Percentiles rank a stretch among this genome's conserved stretches.
These are phyloP conservation scores for Trichoderma gracile DNA, from an alignment of 2,329 filamentous ascomycete species.

Conservation along the genomic window DNA sequence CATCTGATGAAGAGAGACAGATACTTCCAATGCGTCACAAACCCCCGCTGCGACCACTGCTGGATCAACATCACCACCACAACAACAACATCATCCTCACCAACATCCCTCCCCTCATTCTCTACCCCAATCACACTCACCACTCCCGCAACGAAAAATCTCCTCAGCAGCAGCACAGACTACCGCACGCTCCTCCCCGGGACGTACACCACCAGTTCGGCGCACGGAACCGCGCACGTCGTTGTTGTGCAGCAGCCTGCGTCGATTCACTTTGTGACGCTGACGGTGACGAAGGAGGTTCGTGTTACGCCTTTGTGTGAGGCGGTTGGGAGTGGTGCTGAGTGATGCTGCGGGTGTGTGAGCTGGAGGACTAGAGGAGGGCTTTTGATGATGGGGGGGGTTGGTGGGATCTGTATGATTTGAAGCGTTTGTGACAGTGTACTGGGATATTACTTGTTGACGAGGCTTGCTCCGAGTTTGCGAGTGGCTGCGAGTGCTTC, in stretches of 20 bases:
- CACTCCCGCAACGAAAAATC: background rate
- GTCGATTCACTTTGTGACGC: background rate
- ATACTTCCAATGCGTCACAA: slow-evolving; percentile 36
- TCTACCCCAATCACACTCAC: slow-evolving; percentile 10
- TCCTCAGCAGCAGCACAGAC: slow-evolving; percentile 18
- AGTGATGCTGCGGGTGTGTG: too few species aligned
- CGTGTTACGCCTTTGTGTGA: background rate
- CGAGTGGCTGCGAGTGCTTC: too few species aligned
- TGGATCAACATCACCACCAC: slow-evolving; percentile 26
- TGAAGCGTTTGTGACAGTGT: background rate
- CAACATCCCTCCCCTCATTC: background rate
- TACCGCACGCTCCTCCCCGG: slow-evolving; percentile 12
- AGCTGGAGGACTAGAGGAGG: too few species aligned
- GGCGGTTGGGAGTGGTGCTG: background rate
- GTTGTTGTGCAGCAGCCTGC: slow-evolving; percentile 11
- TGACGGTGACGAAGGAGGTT: slow-evolving; percentile 2
- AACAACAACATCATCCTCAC: background rate
- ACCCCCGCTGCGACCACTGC: slow-evolving; percentile 33
- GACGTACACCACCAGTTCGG: slow-evolving; percentile 13
- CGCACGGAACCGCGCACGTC: slow-evolving; percentile 7
- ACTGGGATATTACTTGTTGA: too few species aligned
- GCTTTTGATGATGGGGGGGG: too few species aligned
- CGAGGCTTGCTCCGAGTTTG: too few species aligned
- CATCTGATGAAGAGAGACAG: slow-evolving; percentile 16
- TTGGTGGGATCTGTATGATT: too few species aligned